Conservation (phyloP, 2,329 filamentous ascomycete genomes). For the Fusarium metavorans region DNA sequence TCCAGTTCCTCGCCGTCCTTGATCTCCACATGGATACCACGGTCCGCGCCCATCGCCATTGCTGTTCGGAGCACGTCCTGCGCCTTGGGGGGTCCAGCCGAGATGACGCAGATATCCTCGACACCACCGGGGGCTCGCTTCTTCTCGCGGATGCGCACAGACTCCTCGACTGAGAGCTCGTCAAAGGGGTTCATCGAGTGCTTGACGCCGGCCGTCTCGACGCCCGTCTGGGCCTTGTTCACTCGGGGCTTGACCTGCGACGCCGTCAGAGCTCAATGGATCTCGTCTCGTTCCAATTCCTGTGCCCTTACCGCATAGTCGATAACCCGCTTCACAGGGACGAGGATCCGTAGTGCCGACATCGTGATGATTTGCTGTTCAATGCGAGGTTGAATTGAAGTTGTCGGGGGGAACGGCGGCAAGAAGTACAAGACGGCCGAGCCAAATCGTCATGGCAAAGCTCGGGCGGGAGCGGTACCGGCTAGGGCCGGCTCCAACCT, state of each 20-base stretch:
- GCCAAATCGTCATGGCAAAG: conserved; percentile 44
- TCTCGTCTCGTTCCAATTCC: background rate
- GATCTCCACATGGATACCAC: conserved; percentile 86
- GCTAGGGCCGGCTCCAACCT: conserved; percentile 60
- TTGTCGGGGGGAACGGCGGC: conserved; percentile 31
- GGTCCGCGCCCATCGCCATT: conserved; percentile 99
- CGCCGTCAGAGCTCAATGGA: conserved; percentile 22
- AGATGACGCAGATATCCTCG: conserved; percentile 91
- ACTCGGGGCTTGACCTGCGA: conserved; percentile 75
- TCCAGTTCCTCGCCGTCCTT: conserved; percentile 83
- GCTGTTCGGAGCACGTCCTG: conserved; percentile 92
- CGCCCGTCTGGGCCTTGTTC: conserved; percentile 81
- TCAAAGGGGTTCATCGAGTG: conserved; percentile 99
- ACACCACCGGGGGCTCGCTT: conserved; percentile 79
- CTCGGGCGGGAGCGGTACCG: conserved; percentile 47
- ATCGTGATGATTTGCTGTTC: conserved; percentile 54
- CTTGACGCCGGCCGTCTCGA: conserved; percentile 94
- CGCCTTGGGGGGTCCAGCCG: conserved; percentile 88
- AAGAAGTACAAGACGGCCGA: conserved; percentile 33
- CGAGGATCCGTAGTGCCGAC: conserved; percentile 79
- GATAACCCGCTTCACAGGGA: conserved; percentile 86
- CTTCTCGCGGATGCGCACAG: conserved; percentile 92
- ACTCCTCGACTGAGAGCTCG: conserved; percentile 97
- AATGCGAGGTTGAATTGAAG: conserved; percentile 35
- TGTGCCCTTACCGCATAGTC: conserved; percentile 78